Conservation (phyloP, 1,284 basidiomycete genomes). For the Cystobasidium slooffiae region DNA sequence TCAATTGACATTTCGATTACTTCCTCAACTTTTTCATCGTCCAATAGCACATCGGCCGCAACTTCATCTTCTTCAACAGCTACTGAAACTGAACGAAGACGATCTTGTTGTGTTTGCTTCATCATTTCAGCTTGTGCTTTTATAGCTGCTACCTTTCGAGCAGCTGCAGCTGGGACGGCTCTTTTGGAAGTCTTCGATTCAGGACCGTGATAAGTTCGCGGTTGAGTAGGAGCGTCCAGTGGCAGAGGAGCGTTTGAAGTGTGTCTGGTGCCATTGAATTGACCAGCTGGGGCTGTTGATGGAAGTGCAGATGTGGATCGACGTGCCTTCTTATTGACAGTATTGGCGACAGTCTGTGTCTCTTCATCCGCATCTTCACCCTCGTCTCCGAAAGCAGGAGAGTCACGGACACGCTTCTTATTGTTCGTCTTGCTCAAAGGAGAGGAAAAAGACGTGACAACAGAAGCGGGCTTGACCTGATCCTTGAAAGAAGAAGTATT, state of each 20-base stretch:
- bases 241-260: constrained; percentile 48
- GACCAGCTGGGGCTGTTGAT: not conserved
- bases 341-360: too few species aligned
- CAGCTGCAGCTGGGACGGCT: constrained; percentile 62
- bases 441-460: not conserved
- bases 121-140: constrained; percentile 62
- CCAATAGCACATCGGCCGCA: constrained; percentile 13
- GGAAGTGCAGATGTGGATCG: constrained; percentile 3
- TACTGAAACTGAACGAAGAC: constrained; percentile 7
- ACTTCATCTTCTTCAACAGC: not conserved
- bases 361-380: constrained; percentile 5
- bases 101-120: not conserved
- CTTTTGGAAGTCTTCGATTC: constrained; percentile 63
- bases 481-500: not conserved
- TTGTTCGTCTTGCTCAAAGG: not conserved
- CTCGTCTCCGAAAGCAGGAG: constrained; percentile 9
- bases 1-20: constrained; percentile 66
- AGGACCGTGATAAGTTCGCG: constrained; percentile 45
- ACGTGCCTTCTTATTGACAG: constrained; percentile 9
- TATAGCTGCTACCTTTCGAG: constrained; percentile 62
- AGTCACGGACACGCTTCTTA: constrained; percentile 12
- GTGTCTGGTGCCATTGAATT: constrained; percentile 51
- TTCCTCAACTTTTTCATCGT: constrained; percentile 8
- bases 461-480: constrained; percentile 10
- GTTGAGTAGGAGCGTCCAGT: constrained; percentile 51